Conservation (phyloP, 805 yeast species). For the Candida glaebosa region DNA sequence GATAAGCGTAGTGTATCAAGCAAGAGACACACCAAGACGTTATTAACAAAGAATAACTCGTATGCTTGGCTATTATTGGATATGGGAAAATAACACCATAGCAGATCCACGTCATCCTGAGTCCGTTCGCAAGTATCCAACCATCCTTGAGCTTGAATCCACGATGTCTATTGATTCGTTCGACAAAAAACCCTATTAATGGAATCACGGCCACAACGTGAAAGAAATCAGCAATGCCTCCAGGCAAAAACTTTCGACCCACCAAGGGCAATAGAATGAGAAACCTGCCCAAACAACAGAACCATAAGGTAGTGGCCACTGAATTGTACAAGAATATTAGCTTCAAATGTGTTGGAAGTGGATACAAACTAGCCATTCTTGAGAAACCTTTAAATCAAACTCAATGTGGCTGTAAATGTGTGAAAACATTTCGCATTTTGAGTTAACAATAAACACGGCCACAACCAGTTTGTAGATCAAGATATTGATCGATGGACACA, state of each 20-base stretch:
- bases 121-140: constrained; percentile 27
- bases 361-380: constrained; percentile 32
- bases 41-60: constrained; percentile 37
- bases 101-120: constrained; percentile 36
- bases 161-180: constrained; percentile 10
- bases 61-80: constrained; percentile 40
- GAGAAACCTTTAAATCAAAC: neutral
- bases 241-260: constrained; percentile 63
- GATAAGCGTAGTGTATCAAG: constrained; percentile 31
- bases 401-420: too few relatives aligned
- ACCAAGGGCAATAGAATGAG: constrained; percentile 56
- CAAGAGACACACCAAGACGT: constrained; percentile 33
- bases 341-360: constrained; percentile 29
- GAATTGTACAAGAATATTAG: constrained; percentile 32
- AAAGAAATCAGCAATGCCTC: constrained; percentile 68
- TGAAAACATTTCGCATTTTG: too few relatives aligned
- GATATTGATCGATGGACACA: too few relatives aligned
- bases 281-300: constrained; percentile 47
- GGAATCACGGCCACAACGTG: constrained; percentile 38
- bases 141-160: constrained; percentile 10
- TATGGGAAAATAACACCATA: constrained; percentile 41
- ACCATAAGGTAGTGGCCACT: constrained; percentile 43
- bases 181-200: constrained; percentile 19
- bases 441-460: too few relatives aligned
- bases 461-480: too few relatives aligned